Conservation (phyloP, 805 yeast species). For the Blastobotrys chiropterorum region DNA sequence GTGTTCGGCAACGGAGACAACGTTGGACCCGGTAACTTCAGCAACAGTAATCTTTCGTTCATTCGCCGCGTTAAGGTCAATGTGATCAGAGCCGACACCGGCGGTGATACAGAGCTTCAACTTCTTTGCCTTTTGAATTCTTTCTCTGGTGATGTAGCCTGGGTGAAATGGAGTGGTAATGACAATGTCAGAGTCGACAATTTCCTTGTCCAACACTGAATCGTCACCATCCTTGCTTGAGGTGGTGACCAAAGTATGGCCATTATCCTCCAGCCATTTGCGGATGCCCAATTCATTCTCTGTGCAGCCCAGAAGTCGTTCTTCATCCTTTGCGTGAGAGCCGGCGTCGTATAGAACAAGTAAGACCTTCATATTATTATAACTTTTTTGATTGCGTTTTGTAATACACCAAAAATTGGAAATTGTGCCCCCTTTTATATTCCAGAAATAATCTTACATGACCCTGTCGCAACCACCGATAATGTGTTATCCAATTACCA, state of each 20-base stretch:
- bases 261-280: conserved; percentile 55
- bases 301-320: conserved; percentile 58
- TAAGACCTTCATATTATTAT: conserved; percentile 37
- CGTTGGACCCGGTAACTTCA: conserved; percentile 77
- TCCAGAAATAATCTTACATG: neutral
- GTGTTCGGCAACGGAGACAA: conserved; percentile 72
- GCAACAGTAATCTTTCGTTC: conserved; percentile 54
- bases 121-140: conserved; percentile 52
- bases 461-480: too few relatives aligned
- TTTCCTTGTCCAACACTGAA: conserved; percentile 55
- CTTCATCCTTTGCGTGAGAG: conserved; percentile 52
- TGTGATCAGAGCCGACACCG: conserved; percentile 77
- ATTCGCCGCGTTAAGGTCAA: conserved; percentile 58
- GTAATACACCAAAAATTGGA: neutral
- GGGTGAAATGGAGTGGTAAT: conserved; percentile 77
- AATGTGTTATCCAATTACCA: neutral
- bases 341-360: conserved; percentile 56
- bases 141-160: conserved; percentile 57
- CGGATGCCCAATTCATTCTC: conserved; percentile 74
- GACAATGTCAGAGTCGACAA: conserved; percentile 67
- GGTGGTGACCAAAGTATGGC: conserved; percentile 63
- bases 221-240: conserved; percentile 59
- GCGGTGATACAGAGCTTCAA: conserved; percentile 66
- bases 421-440: neutral
- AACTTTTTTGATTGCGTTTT: neutral